These are phyloP conservation scores for Cercospora sp. DNA, from an alignment of 2,329 filamentous ascomycete species.

Conservation along the genomic window DNA sequence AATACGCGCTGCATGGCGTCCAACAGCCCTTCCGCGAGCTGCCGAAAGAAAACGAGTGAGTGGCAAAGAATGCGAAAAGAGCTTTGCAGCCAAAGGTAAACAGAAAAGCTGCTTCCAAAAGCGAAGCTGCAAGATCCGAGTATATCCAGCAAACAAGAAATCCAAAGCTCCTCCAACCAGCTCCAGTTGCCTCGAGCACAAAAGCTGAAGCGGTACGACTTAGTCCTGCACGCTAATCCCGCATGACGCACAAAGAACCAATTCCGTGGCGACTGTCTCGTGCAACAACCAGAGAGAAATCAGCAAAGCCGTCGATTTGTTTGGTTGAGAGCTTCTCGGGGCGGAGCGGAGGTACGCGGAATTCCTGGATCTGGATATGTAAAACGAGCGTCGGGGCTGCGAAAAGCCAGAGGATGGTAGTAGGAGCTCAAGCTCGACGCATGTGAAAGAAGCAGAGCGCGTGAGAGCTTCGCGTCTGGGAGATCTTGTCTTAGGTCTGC, in stretches of 20 bases:
- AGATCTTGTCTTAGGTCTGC: not conserved
- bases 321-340: not conserved
- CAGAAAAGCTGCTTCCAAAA: no score
- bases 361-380: not conserved
- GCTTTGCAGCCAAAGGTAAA: not conserved
- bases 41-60: not conserved
- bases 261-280: not conserved
- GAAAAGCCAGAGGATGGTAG: not conserved
- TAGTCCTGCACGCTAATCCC: not conserved
- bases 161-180: not conserved
- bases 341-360: not conserved
- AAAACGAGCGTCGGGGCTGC: not conserved
- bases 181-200: not conserved
- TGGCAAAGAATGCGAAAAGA: not conserved
- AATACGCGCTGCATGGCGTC: not conserved
- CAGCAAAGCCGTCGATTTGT: not conserved
- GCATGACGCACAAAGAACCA: not conserved
- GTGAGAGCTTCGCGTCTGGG: not conserved
- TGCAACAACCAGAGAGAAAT: conserved; percentile 1
- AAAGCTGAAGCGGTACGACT: not conserved
- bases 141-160: not conserved
- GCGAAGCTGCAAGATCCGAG: not conserved
- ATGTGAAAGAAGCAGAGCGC: not conserved
- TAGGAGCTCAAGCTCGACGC: not conserved
- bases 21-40: not conserved